A percentile compares a stretch with the other conserved stretches of the same genome.
These are phyloP conservation scores for Coemansia sp. DNA, from an alignment of 192 early-diverging fungal species.

Conservation along the genomic window DNA sequence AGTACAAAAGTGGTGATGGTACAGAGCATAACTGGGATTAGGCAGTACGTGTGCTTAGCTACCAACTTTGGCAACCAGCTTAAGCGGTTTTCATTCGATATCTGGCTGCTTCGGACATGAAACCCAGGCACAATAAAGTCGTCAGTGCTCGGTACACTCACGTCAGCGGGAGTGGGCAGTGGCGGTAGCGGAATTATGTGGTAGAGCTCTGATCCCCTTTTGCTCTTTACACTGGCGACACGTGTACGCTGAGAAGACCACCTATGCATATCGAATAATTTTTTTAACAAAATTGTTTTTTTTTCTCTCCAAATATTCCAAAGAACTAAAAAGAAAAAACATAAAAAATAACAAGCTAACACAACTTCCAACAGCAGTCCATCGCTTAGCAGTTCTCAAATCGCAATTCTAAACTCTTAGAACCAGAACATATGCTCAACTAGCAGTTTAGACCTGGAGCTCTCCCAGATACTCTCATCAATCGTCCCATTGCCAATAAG, in stretches of 20 bases:
- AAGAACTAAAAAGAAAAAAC: background rate
- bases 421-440: slow-evolving; percentile 55
- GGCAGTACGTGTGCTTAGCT: background rate
- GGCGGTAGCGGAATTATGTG: background rate
- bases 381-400: background rate
- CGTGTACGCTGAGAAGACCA: slow-evolving; percentile 5
- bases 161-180: background rate
- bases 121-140: slow-evolving; percentile 3
- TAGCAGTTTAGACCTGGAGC: slow-evolving; percentile 36
- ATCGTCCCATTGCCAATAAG: slow-evolving; percentile 68
- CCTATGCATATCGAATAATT: background rate
- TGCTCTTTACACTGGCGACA: background rate
- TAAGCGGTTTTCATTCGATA: background rate
- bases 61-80: background rate
- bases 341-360: background rate
- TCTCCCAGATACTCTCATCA: slow-evolving; percentile 59
- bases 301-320: background rate
- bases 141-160: background rate
- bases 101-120: background rate
- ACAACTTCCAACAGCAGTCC: background rate
- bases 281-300: no score
- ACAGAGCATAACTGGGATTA: background rate
- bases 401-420: background rate
- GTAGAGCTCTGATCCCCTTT: background rate
- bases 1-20: background rate